Evolutionary conservation across 2,329 filamentous ascomycete genomes (phyloP), one percentile per base, ranked within the genome.

Genomic region (Diplodia seriata): DNA sequence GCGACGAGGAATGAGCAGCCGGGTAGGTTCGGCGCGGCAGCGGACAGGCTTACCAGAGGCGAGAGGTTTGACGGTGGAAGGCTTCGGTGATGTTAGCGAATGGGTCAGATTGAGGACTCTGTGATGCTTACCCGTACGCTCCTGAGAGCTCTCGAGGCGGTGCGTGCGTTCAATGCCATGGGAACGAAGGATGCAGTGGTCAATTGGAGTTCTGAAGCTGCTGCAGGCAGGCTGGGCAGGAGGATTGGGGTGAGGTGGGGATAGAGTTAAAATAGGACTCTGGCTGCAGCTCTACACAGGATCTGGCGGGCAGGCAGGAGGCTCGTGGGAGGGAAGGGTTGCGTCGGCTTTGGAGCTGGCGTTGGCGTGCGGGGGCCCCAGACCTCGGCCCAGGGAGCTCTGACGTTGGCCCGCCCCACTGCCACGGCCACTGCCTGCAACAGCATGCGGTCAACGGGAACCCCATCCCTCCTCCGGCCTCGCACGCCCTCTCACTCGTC

Each of bases 131-230:
- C 90, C 82, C 87, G 87, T 68, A 90, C 78, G 73, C 85, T 86
- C 79, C 87, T 84, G 72, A 91, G 79, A 74, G 88, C 89, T 80
- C 86, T 84, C 53, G 87, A 83, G 67, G 89, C 87, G 72, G 84
- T 83, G 78, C 87, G 85, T 68, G 89, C 79, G 73, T 86, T 89
- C 78, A 91, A 82, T 66, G 89, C 86, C 90, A 92, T 91, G 26
- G 26, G 26, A n/a, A n/a, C n/a, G n/a, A 29, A 36, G 14, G 31
- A 15, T 18, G 31, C 20, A 23, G 54, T 26, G 43, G 15, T 15
- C 55, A 40, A 68, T 54, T 53, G 26, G 18, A 9, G 23, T 7
- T 23, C 33, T 23, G 33, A 26, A 62, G 66, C 33, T 43, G 33
- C 18, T 50, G 38, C 3, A 11, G 23, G 31, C 20, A 20, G 23